Evolutionary conservation across 2,329 filamentous ascomycete genomes (phyloP), one percentile per base, ranked within the genome.

Genomic region (Emmonsiellopsis sp.): DNA sequence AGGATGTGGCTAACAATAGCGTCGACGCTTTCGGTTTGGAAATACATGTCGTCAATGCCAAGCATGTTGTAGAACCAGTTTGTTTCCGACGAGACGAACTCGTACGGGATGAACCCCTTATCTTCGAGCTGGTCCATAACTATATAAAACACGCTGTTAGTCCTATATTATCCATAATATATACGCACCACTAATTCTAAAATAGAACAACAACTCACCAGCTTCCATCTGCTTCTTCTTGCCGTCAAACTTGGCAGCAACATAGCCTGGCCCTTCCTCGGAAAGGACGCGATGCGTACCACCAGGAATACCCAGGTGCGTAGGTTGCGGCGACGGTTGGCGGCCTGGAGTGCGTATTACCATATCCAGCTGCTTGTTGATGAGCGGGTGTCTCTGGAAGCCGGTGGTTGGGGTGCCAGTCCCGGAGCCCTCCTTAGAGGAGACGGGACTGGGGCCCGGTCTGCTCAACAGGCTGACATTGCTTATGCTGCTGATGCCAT

Each of bases 41-140:
- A 97, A 78, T 96, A 97, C 73, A 95, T 92, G 78, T 96, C 93
- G 66, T 98, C 93, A 64, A 98, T 98, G 62, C 93, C 93, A 26
- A 98, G 83, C 71, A 94, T 87, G 69, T 93, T 88, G 77, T 98
- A 98, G 78, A 98, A 98, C 92, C 93, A 98, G 56, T 83, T 80
- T 50, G 91, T 88, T 73, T 98, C 91, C 30, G 84, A 80, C 58
- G 94, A 87, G 58, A 96, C 80, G 60, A 95, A 87, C 51, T 86
- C 79, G 54, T 81, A 79, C 1, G 93, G 93, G 57, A 98, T 88
- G 81, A 94, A 96, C 56, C 85, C 87, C 66, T 85, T 87, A 59
- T 85, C 80, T 65, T 83, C 79, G 62, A 96, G 83, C 66, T 85
- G 76, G 60, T 86, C 84, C 82, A 89, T 90, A 67, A 96, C 91